Conservation (phyloP, 2,329 filamentous ascomycete species). For the Neurospora sp. region DNA sequence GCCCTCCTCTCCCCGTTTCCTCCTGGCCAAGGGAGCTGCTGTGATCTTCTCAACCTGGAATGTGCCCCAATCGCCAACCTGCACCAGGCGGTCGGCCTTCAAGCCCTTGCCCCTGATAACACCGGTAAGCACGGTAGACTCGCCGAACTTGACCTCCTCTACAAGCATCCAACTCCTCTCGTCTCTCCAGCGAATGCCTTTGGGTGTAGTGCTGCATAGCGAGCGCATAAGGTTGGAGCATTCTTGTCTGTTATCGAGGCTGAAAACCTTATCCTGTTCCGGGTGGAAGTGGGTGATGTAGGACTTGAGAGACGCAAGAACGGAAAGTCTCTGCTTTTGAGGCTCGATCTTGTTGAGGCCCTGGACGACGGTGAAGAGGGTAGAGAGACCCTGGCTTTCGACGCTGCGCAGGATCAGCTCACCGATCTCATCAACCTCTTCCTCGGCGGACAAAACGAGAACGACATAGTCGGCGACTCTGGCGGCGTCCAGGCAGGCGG, state of each 20-base stretch:
- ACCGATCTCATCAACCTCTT: conserved; percentile 76
- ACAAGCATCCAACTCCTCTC: conserved; percentile 92
- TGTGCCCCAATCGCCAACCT: conserved; percentile 87
- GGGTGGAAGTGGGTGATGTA: conserved; percentile 95
- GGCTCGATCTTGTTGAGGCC: conserved; percentile 69
- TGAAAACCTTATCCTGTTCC: conserved; percentile 82
- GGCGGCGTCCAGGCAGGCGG: conserved; percentile 73
- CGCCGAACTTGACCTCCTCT: conserved; percentile 67
- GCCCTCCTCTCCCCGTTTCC: conserved; percentile 47
- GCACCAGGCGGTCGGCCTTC: conserved; percentile 82
- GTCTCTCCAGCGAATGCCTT: conserved; percentile 91
- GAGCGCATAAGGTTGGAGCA: conserved; percentile 84
- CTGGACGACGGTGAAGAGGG: conserved; percentile 77
- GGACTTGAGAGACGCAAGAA: conserved; percentile 75
- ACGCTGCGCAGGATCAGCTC: conserved; percentile 79
- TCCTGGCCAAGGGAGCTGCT: conserved; percentile 56
- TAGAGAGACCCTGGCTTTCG: conserved; percentile 90
- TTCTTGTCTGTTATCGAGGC: conserved; percentile 79
- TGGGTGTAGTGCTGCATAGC: conserved; percentile 83
- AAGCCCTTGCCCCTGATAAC: conserved; percentile 76
- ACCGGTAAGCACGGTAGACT: conserved; percentile 69
- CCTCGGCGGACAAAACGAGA: conserved; percentile 69
- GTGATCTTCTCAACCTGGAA: conserved; percentile 88
- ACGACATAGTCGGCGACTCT: conserved; percentile 86
- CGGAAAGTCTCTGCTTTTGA: conserved; percentile 64